Percentiles rank a stretch among this genome's conserved stretches.
These are phyloP conservation scores for Sarcomyxa edulis DNA, from an alignment of 768 basidiomycete species.

Conservation along the genomic window DNA sequence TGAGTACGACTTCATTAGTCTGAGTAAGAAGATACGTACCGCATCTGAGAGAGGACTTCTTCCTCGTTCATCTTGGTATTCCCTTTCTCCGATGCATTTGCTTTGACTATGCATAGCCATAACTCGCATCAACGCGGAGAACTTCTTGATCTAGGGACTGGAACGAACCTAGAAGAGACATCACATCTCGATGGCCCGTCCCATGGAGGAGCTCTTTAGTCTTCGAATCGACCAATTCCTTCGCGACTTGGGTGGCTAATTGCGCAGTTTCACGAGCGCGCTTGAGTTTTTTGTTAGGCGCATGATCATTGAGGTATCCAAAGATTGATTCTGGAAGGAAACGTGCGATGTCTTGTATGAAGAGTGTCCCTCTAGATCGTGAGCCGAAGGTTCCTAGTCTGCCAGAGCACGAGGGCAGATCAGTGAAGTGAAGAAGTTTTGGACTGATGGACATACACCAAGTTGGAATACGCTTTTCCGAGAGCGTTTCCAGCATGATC, in stretches of 20 bases:
- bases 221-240: conserved; percentile 30
- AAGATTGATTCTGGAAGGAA: conserved; percentile 25
- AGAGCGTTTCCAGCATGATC: conserved; percentile 31
- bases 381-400: conserved; percentile 12
- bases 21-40: too few species aligned
- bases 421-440: conserved; percentile 1
- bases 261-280: conserved; percentile 25
- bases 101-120: conserved; percentile 33
- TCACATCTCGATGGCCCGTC: conserved; percentile 31
- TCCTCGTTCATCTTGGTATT: conserved; percentile 38
- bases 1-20: too few species aligned
- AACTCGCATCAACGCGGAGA: neutral
- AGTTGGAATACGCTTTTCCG: conserved; percentile 26
- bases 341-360: conserved; percentile 23
- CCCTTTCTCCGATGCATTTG: conserved; percentile 45
- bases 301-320: conserved; percentile 26
- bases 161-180: conserved; percentile 39
- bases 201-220: conserved; percentile 24
- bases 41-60: conserved; percentile 46
- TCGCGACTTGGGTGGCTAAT: conserved; percentile 26
- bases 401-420: conserved; percentile 6
- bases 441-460: conserved; percentile 23
- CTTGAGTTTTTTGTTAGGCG: conserved; percentile 23
- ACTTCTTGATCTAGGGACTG: neutral
- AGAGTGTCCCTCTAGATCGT: conserved; percentile 16